Base-by-base conservation (phyloP, 805 yeast genomes). In the Myxozyma neotropica region DNA sequence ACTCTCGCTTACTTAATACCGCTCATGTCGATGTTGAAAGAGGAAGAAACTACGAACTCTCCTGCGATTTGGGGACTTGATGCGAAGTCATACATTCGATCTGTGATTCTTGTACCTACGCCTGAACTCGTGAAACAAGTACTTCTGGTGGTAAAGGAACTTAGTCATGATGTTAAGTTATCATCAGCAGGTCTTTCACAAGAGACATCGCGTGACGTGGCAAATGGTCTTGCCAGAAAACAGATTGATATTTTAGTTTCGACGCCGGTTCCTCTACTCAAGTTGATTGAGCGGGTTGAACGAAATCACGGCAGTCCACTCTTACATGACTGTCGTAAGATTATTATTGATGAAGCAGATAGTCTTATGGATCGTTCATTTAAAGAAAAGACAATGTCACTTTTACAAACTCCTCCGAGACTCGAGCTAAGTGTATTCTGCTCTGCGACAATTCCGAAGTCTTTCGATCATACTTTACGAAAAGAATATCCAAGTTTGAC, bases 321-420 rank as follows among this genome's bases (percentile, higher is more conserved):
- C 7, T 42, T 63, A 15, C 24, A 51, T 4, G 48, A 63, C 24
- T 60, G 66, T 40, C 53, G 65, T 4, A 52, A 80, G 68, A 78
- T 87, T 46, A 93, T 89, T 1, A 81, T 88, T 13, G 99, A 93
- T 71, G 99, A 93, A 73, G 98, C 99, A 0, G 99, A 93, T 73
- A 88, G 96, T 0, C 75, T 93, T 57, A 80, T 92, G 84, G 96
- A 92, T 70, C 81, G 83, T 53, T 86, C 94, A 0, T 92, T 91
- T 1, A 80, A 83, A 62, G 72, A 76, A 1, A 81, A 83, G 1
- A 74, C 90, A 13, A 77, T 73, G 23, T 65, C 73, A 50, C 78
- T 84, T 75, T 77, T 82, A 19, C 80, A 42, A n/a, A 13, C 38
- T 5, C 55, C 62, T 15, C 12, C 51, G 31, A 31, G 81, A 59